Evolutionary conservation across 768 basidiomycete species (phyloP).

Genomic region (Amanita phalloides): DNA sequence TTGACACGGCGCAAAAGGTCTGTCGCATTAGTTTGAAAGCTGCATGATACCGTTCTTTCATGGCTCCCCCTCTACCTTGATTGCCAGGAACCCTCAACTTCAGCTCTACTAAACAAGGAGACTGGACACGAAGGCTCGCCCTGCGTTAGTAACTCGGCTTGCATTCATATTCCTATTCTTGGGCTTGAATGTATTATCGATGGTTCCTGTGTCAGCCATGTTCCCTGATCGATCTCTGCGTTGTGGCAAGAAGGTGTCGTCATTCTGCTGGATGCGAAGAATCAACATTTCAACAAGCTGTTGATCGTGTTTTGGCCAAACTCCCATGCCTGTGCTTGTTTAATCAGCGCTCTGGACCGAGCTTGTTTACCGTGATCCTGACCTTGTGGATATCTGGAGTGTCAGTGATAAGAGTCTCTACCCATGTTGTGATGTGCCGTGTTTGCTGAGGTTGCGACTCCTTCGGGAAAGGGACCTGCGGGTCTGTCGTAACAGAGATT

Average conservation of each 20-base stretch:
- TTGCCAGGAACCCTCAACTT: conserved; percentile 26
- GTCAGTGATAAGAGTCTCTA: background rate
- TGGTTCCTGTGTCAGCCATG: conserved; percentile 18
- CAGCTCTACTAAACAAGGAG: conserved; percentile 31
- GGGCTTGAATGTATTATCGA: conserved; percentile 9
- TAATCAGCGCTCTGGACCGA: background rate
- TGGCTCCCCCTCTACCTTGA: conserved; percentile 10
- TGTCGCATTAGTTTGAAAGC: conserved; percentile 5
- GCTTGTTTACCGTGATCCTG: conserved; percentile 4
- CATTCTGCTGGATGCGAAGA: conserved; percentile 9
- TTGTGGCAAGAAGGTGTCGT: conserved; percentile 7
- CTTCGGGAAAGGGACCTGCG: conserved; percentile 22
- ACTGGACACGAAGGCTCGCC: conserved; percentile 21
- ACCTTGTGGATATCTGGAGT: background rate
- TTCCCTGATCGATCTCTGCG: conserved; percentile 2
- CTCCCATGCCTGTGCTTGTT: background rate
- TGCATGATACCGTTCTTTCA: conserved; percentile 7
- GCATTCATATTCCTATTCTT: conserved; percentile 16
- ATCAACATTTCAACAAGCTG: background rate
- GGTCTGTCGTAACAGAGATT: conserved; percentile 39
- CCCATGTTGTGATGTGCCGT: conserved; percentile 15
- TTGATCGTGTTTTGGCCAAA: background rate
- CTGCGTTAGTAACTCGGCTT: conserved; percentile 27
- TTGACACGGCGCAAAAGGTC: conserved; percentile 16
- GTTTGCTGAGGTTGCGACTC: conserved; percentile 27